These are phyloP conservation scores for Xanthoconium stramineum DNA, from an alignment of 768 basidiomycete genomes.

Conservation along the genomic window DNA sequence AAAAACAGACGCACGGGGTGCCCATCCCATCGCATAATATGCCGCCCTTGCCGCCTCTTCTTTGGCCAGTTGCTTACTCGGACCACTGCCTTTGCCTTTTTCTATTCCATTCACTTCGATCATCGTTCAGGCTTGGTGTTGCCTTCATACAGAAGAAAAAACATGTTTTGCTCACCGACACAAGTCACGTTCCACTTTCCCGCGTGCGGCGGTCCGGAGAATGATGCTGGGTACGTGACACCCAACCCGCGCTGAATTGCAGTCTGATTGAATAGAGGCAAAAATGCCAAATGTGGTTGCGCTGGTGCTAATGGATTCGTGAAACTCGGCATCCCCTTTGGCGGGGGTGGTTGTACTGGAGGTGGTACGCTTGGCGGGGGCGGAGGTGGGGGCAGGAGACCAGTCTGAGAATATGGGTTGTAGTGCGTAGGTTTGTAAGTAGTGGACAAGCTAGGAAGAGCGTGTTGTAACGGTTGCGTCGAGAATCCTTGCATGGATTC, in stretches of 20 bases:
- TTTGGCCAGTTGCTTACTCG: constrained; percentile 72
- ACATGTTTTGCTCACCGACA: constrained; percentile 49
- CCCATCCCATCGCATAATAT: constrained; percentile 76
- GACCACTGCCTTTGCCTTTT: constrained; percentile 63
- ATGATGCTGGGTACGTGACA: constrained; percentile 58
- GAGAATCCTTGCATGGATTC: constrained; percentile 32
- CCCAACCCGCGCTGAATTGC: constrained; percentile 61
- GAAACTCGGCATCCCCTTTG: constrained; percentile 27
- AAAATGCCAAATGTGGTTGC: constrained; percentile 59
- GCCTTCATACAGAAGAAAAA: background rate
- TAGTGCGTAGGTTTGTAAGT: constrained; percentile 27
- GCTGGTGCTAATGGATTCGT: constrained; percentile 62
- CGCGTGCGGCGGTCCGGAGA: constrained; percentile 65
- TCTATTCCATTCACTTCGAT: constrained; percentile 62
- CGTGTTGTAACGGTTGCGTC: constrained; percentile 23
- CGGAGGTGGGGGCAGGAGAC: constrained; percentile 16
- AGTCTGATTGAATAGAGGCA: constrained; percentile 73
- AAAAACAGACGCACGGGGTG: constrained; percentile 34
- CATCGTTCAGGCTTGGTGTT: constrained; percentile 2
- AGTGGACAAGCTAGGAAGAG: constrained; percentile 10
- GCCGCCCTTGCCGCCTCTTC: constrained; percentile 74
- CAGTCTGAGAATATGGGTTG: constrained; percentile 26
- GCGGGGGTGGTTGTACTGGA: constrained; percentile 37
- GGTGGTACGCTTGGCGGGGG: constrained; percentile 31
- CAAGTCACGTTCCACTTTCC: constrained; percentile 66